Evolutionary conservation across 1,284 basidiomycete genomes (phyloP).

Genomic region (Tremellales sp.): DNA sequence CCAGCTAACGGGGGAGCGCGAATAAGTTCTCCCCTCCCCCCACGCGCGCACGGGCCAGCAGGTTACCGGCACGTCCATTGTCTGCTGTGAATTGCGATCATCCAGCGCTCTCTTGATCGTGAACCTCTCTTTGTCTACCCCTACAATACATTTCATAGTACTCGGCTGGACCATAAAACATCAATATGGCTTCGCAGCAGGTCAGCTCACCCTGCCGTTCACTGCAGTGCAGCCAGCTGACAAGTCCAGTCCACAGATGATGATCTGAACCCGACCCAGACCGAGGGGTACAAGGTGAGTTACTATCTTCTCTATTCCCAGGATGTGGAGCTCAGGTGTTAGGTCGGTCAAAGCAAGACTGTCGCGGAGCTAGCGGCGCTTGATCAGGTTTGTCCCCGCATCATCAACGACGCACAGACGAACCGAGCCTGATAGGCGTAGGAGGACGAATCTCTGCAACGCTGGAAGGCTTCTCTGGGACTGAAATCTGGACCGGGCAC

Average conservation of each 20-base stretch:
- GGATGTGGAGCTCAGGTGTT: background rate
- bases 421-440: constrained; percentile 20
- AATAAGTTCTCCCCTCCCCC: too few species aligned
- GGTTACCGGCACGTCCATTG: too few species aligned
- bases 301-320: background rate
- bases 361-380: constrained; percentile 53
- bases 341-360: constrained; percentile 50
- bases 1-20: too few species aligned
- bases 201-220: too few species aligned
- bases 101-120: too few species aligned
- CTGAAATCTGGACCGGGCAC: constrained; percentile 39
- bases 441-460: constrained; percentile 55
- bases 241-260: constrained; percentile 32
- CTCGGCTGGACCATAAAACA: too few species aligned
- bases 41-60: too few species aligned
- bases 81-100: too few species aligned
- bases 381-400: constrained; percentile 32
- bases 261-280: constrained; percentile 41
- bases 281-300: constrained; percentile 47
- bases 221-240: background rate
- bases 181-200: too few species aligned
- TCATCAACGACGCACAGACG: background rate
- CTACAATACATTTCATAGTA: too few species aligned
- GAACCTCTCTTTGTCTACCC: too few species aligned
- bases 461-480: constrained; percentile 57